phyloP scores from a whole-genome alignment of 2,329 filamentous ascomycete genomes.

The Fusarium devonianum region DNA sequence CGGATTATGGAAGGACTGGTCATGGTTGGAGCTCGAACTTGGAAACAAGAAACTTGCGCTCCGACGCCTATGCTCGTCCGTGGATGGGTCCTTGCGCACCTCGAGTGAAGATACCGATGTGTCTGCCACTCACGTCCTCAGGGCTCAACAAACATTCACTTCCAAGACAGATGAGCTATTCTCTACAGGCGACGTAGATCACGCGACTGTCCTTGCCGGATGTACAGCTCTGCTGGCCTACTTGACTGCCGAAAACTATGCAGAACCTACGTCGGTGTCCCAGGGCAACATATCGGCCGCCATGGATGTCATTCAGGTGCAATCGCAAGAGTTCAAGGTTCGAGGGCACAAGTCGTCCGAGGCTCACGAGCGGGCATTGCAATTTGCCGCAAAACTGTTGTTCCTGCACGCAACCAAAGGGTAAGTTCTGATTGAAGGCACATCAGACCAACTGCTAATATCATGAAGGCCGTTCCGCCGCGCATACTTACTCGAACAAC shows the following conservation, averaged over 20 bases:
- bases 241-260: conserved; percentile 54
- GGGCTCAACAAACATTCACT: conserved; percentile 59
- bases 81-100: conserved; percentile 42
- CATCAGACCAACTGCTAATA: too few species aligned
- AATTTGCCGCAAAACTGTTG: conserved; percentile 71
- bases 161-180: conserved; percentile 64
- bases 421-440: conserved; percentile 45
- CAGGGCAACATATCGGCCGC: conserved; percentile 66
- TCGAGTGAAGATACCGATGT: conserved; percentile 27
- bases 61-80: conserved; percentile 50
- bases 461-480: conserved; percentile 69
- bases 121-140: conserved; percentile 57
- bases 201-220: conserved; percentile 65
- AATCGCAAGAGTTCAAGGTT: conserved; percentile 53
- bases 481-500: conserved; percentile 65
- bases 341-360: conserved; percentile 45
- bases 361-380: conserved; percentile 70
- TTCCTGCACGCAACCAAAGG: conserved; percentile 68
- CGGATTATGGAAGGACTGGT: conserved; percentile 67
- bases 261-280: conserved; percentile 52
- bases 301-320: conserved; percentile 51
- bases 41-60: conserved; percentile 47
- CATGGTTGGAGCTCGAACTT: conserved; percentile 69
- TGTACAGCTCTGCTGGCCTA: conserved; percentile 73
- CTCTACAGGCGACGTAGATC: conserved; percentile 54